Base-by-base conservation (phyloP, 2,329 filamentous ascomycete species). In the Talaromyces islandicus region DNA sequence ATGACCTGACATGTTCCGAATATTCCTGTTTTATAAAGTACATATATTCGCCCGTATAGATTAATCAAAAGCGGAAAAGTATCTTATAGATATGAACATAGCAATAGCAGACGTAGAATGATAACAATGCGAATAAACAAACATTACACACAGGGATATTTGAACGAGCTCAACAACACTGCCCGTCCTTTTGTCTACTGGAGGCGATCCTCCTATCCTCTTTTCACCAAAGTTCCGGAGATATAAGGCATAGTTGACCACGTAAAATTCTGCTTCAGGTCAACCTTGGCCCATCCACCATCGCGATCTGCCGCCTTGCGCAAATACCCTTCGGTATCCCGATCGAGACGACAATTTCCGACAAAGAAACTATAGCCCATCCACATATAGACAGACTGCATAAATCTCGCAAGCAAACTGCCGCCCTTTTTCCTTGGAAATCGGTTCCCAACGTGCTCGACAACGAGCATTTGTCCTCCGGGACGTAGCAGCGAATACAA, bases 361-460 rank as follows among this genome's bases (percentile, higher is more conserved):
- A 83, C 69, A 62, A 81, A 81, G 64, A 79, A 81, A 4, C 75
- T 74, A 81, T 82, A 85, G 4, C 81, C 79, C 3, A 80, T 52
- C 3, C 73, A 32, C 30, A 71, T 73, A 68, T 77, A 83, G 12
- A 80, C 62, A 11, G 72, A 63, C 70, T 85, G 83, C 65, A 78
- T 66, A 17, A 75, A 11, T 21, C 79, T 68, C n/a, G 75, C 80
- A 12, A 78, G 7, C 11, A 79, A 12, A 38, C 75, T 79, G 6
- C 80, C 81, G 64, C 74, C 76, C 41, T 30, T 51, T 7, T 21
- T 38, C 4, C 46, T 75, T 56, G 70, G 67, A 78, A 80, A 83
- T 1, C 79, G 77, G 65, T 83, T 84, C 25, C 72, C 76, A 12
- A 84, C 78, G 71, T 86, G 83, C 68, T 85, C 83, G 56, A 77